A percentile compares a stretch with the other conserved stretches of the same genome.
Evolutionary conservation across 2,329 filamentous ascomycete species (phyloP).

Genomic region (Cordyceps militaris): DNA sequence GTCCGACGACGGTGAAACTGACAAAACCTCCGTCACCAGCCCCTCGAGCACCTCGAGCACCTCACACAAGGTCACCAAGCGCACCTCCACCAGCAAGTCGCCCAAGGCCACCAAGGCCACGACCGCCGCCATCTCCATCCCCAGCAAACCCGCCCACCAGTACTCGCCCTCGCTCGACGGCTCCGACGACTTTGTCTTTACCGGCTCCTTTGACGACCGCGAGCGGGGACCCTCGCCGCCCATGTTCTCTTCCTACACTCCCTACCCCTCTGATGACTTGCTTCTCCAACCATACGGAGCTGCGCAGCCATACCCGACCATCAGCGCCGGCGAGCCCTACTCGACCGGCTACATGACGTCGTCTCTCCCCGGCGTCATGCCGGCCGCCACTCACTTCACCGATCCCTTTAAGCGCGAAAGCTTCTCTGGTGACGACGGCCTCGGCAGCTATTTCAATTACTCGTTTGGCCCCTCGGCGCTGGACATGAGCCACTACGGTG

Average conservation of each 20-base stretch:
- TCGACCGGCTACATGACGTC: constrained; percentile 45
- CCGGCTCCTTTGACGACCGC: constrained; percentile 52
- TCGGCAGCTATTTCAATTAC: constrained; percentile 63
- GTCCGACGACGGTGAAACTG: constrained; percentile 39
- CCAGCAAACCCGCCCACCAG: constrained; percentile 40
- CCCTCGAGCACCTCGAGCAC: constrained; percentile 20
- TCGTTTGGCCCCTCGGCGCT: constrained; percentile 60
- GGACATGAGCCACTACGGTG: constrained; percentile 52
- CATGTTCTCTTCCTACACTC: constrained; percentile 54
- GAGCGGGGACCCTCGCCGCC: constrained; percentile 66
- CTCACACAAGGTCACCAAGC: constrained; percentile 26
- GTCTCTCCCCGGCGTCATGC: constrained; percentile 51
- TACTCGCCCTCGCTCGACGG: constrained; percentile 55
- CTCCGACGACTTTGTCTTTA: constrained; percentile 62
- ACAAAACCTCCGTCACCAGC: constrained; percentile 29
- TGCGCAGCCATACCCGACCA: constrained; percentile 43
- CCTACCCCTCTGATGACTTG: constrained; percentile 62
- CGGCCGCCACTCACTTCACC: constrained; percentile 57
- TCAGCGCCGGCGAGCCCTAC: constrained; percentile 46
- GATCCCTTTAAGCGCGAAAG: constrained; percentile 61
- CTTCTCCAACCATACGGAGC: constrained; percentile 53
- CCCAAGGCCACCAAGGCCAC: constrained; percentile 15
- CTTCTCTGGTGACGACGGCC: constrained; percentile 46
- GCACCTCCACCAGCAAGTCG: constrained; percentile 23
- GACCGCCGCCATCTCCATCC: constrained; percentile 17